Percentiles rank a stretch among this genome's conserved stretches.
Evolutionary conservation across 2,329 filamentous ascomycete genomes (phyloP).

Genomic region (Dendryphion nanum): DNA sequence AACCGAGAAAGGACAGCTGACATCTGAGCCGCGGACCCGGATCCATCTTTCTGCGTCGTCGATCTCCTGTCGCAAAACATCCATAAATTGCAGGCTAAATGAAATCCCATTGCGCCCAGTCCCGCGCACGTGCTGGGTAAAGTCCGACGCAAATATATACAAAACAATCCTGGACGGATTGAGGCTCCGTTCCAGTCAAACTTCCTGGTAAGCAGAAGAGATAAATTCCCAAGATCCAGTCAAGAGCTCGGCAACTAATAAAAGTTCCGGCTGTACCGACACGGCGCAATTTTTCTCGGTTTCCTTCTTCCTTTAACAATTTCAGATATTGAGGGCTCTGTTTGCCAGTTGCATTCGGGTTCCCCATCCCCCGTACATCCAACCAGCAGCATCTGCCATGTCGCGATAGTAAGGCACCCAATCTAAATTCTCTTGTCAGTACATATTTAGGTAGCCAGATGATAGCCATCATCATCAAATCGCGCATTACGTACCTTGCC

Average conservation of each 20-base stretch:
- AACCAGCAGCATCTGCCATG: constrained; percentile 35
- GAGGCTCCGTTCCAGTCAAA: constrained; percentile 3
- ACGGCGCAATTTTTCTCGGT: constrained; percentile 6
- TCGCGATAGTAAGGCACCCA: constrained; percentile 36
- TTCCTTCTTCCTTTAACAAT: too few species aligned
- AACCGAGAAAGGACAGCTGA: constrained; percentile 8
- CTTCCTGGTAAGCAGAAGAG: background rate
- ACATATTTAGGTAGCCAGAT: too few species aligned
- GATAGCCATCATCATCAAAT: background rate
- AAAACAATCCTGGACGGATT: constrained; percentile 6
- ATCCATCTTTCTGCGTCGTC: constrained; percentile 2
- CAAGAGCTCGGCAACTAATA: constrained; percentile 10
- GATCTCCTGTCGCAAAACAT: constrained; percentile 5
- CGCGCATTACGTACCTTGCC: constrained; percentile 21
- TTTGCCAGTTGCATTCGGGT: constrained; percentile 31
- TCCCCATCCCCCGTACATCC: constrained; percentile 36
- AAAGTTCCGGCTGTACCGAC: constrained; percentile 7
- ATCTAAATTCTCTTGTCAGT: constrained; percentile 13
- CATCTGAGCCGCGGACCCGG: constrained; percentile 7
- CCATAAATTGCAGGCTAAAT: constrained; percentile 7
- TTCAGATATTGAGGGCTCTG: constrained; percentile 17
- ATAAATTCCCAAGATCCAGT: constrained; percentile 7
- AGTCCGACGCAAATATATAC: constrained; percentile 1
- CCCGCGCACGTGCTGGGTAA: constrained; percentile 1
- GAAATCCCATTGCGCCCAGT: background rate